These are phyloP conservation scores for Ogataea paraovalis DNA, from an alignment of 805 yeast genomes.

Conservation along the genomic window DNA sequence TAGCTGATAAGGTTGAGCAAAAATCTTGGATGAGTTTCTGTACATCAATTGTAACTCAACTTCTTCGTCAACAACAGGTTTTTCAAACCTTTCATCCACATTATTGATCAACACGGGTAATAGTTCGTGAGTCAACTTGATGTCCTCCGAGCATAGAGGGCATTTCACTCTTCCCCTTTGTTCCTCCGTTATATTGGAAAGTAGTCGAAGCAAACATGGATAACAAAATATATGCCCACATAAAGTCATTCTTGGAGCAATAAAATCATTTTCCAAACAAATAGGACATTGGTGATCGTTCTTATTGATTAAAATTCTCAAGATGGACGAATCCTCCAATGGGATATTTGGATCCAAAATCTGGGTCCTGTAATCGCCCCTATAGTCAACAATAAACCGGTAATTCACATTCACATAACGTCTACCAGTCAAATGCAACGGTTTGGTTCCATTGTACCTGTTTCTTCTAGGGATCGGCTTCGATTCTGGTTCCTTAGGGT, in stretches of 20 bases:
- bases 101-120: conserved; percentile 59
- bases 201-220: conserved; percentile 71
- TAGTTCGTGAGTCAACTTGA: conserved; percentile 50
- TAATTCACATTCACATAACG: conserved; percentile 78
- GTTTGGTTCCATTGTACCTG: conserved; percentile 24
- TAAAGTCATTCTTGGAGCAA: conserved; percentile 90
- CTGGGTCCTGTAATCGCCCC: conserved; percentile 54
- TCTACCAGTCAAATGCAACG: conserved; percentile 55
- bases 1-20: conserved; percentile 30
- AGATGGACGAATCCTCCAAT: conserved; percentile 53
- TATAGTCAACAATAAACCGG: conserved; percentile 71
- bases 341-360: conserved; percentile 72
- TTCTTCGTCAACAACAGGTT: conserved; percentile 54
- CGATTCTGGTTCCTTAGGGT: conserved; percentile 10
- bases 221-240: conserved; percentile 94
- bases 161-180: conserved; percentile 60
- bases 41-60: conserved; percentile 65
- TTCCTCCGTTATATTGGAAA: conserved; percentile 44
- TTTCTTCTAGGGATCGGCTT: conserved; percentile 14
- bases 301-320: conserved; percentile 70
- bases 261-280: conserved; percentile 76
- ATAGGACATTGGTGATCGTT: conserved; percentile 80
- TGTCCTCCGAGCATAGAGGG: conserved; percentile 68
- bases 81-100: conserved; percentile 51
- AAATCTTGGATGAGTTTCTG: conserved; percentile 30